Evolutionary conservation across 1,284 basidiomycete species (phyloP).

Genomic region (Fistulina hepatica): DNA sequence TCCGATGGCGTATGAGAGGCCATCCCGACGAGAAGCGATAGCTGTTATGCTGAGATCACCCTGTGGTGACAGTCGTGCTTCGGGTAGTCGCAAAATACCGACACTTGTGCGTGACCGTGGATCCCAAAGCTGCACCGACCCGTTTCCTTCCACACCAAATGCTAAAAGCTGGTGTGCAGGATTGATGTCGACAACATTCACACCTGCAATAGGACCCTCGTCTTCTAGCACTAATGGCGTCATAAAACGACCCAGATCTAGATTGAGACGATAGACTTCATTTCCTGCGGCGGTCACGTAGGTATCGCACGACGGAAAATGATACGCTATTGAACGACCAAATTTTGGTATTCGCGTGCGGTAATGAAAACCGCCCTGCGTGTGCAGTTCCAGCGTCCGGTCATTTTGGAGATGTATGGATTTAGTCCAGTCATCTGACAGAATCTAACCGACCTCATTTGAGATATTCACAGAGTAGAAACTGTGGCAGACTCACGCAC

Average conservation of each 20-base stretch:
- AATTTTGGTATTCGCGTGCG: slow-evolving; percentile 90
- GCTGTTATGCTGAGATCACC: slow-evolving; percentile 63
- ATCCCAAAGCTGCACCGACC: slow-evolving; percentile 95
- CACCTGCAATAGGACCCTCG: slow-evolving; percentile 57
- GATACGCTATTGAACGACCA: slow-evolving; percentile 86
- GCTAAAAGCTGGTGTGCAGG: slow-evolving; percentile 85
- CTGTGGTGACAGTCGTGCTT: slow-evolving; percentile 41
- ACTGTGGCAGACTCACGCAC: slow-evolving; percentile 54
- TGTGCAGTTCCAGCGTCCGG: slow-evolving; percentile 90
- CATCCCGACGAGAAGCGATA: slow-evolving; percentile 77
- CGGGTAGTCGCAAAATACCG: slow-evolving; percentile 69
- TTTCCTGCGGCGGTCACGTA: slow-evolving; percentile 69
- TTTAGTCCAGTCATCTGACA: slow-evolving; percentile 99
- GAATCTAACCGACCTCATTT: slow-evolving; percentile 44
- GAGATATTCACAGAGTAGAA: background rate
- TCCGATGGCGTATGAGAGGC: slow-evolving; percentile 87
- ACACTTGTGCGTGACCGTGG: slow-evolving; percentile 75
- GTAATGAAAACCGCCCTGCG: slow-evolving; percentile 89
- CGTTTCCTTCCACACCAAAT: slow-evolving; percentile 79
- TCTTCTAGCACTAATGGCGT: slow-evolving; percentile 59
- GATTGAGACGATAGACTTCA: slow-evolving; percentile 89
- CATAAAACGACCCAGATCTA: slow-evolving; percentile 92
- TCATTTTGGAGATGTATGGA: slow-evolving; percentile 95
- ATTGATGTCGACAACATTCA: slow-evolving; percentile 91
- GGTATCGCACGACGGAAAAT: slow-evolving; percentile 76